Evolutionary conservation across 2,329 filamentous ascomycete species (phyloP).

Genomic region (Microdochium paspali): DNA sequence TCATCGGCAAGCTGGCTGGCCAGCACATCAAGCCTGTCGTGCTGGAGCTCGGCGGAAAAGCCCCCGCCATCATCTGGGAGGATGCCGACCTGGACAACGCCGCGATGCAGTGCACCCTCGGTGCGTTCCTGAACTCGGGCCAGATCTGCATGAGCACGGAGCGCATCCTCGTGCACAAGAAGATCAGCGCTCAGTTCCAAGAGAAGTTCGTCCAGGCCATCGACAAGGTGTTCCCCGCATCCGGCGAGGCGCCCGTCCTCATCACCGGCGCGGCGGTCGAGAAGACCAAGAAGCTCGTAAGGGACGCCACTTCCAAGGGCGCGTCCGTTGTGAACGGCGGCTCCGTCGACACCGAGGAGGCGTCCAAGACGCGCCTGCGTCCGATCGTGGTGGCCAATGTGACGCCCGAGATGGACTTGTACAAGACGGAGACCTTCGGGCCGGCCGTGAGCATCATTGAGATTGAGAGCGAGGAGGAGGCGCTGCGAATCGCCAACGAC

Average conservation of each 20-base stretch:
- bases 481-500: slow-evolving; percentile 56
- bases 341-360: slow-evolving; percentile 17
- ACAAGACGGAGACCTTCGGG: slow-evolving; percentile 56
- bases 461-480: slow-evolving; percentile 52
- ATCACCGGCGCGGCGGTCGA: slow-evolving; percentile 15
- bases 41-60: slow-evolving; percentile 64
- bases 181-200: slow-evolving; percentile 42
- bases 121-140: slow-evolving; percentile 52
- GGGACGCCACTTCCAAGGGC: slow-evolving; percentile 46
- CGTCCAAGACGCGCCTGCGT: slow-evolving; percentile 34
- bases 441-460: slow-evolving; percentile 52
- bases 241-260: slow-evolving; percentile 15
- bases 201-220: slow-evolving; percentile 17
- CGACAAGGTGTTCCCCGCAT: slow-evolving; percentile 13
- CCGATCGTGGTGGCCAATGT: slow-evolving; percentile 53
- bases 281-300: slow-evolving; percentile 30
- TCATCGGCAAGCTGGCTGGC: slow-evolving; percentile 53
- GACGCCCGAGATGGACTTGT: slow-evolving; percentile 56
- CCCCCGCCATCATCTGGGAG: slow-evolving; percentile 54
- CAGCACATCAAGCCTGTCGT: slow-evolving; percentile 58
- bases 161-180: slow-evolving; percentile 52
- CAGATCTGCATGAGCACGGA: slow-evolving; percentile 66
- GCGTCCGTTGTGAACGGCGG: slow-evolving; percentile 44
- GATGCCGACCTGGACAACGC: slow-evolving; percentile 58
- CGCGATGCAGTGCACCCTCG: slow-evolving; percentile 46